These are phyloP conservation scores for Castanea sativa DNA, from an alignment of 306 rosid genomes.

Conservation along the genomic window DNA sequence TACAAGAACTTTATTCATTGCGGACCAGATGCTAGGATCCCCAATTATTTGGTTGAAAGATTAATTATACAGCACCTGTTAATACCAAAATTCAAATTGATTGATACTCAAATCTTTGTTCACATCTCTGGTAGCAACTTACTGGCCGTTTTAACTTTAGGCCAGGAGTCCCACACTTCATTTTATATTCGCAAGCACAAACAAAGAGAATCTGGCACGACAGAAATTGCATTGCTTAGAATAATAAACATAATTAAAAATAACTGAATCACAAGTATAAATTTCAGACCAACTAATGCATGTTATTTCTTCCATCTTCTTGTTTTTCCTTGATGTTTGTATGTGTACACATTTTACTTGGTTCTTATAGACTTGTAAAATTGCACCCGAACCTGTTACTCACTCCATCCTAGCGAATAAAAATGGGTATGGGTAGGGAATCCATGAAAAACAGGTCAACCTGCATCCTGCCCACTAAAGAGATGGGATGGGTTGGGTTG, in stretches of 20 bases:
- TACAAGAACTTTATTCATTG: not conserved
- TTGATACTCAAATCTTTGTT: not conserved
- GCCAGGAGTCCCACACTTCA: not conserved
- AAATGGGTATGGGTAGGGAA: too few relatives aligned
- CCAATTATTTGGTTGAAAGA: not conserved
- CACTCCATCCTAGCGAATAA: too few relatives aligned
- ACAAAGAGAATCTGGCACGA: not conserved
- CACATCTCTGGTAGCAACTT: not conserved
- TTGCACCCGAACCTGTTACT: too few relatives aligned
- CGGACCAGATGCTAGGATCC: not conserved
- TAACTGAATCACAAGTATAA: not conserved
- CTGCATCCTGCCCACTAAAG: too few relatives aligned
- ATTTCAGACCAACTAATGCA: not conserved
- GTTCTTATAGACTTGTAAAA: too few relatives aligned
- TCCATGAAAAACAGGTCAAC: too few relatives aligned
- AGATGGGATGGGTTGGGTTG: too few relatives aligned
- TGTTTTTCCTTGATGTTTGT: not conserved
- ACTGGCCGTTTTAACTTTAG: not conserved
- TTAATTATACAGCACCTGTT: not conserved
- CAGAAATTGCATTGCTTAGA: not conserved
- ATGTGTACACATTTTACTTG: not conserved
- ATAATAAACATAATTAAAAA: not conserved
- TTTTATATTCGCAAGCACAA: not conserved
- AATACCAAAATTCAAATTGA: not conserved
- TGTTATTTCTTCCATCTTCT: not conserved